Evolutionary conservation across 148 eudicot genomes (phyloP).

Genomic region (Mesembryanthemum crystallinum): DNA sequence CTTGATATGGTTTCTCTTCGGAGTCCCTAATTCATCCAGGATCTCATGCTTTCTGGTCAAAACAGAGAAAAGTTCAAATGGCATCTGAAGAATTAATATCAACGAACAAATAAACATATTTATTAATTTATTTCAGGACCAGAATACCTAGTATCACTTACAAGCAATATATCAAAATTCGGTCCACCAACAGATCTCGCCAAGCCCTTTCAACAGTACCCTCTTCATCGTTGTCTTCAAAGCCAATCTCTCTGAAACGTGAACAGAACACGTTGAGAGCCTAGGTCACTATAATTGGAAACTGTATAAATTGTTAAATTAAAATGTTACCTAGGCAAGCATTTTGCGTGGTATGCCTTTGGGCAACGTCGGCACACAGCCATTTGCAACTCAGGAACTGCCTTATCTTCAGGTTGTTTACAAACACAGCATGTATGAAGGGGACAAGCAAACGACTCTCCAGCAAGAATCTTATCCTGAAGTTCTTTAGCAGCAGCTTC

Average conservation of each 20-base stretch:
- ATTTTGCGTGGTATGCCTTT: conserved; percentile 78
- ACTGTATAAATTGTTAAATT: background rate
- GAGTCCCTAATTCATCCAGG: conserved; percentile 55
- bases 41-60: conserved; percentile 74
- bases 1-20: conserved; percentile 64
- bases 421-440: conserved; percentile 65
- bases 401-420: conserved; percentile 54
- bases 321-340: conserved; percentile 70
- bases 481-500: conserved; percentile 47
- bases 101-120: background rate
- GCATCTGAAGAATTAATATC: background rate
- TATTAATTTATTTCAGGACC: background rate
- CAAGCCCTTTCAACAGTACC: conserved; percentile 69
- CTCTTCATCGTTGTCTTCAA: conserved; percentile 47
- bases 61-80: conserved; percentile 6
- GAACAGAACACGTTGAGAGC: conserved; percentile 12
- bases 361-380: conserved; percentile 98
- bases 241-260: conserved; percentile 57
- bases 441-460: conserved; percentile 80
- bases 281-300: background rate
- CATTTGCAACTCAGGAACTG: conserved; percentile 54
- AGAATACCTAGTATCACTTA: conserved; percentile 37
- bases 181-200: conserved; percentile 70
- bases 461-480: conserved; percentile 54
- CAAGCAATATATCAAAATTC: conserved; percentile 89